These are phyloP conservation scores for Blastobotrys illinoisensis DNA, from an alignment of 1,139 yeast genomes.

Conservation along the genomic window DNA sequence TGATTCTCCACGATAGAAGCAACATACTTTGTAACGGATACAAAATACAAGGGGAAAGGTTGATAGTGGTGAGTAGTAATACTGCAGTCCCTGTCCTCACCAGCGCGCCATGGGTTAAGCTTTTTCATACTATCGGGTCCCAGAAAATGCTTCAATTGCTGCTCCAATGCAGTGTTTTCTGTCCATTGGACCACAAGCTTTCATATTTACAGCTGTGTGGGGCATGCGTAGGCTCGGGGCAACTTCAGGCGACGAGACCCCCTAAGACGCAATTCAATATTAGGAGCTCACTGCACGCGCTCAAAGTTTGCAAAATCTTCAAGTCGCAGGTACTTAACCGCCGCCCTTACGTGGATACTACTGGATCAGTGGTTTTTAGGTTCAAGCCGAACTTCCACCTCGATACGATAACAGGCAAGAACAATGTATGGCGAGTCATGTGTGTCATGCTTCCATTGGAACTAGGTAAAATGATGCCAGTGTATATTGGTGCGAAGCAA, in stretches of 20 bases:
- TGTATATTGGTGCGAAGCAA: not conserved
- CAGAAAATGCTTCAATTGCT: conserved; percentile 2
- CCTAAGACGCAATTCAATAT: not conserved
- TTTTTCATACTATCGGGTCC: conserved; percentile 1
- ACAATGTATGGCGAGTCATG: not conserved
- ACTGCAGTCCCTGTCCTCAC: not conserved
- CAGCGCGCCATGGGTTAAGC: conserved; percentile 1
- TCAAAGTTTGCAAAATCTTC: not conserved
- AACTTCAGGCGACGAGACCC: not conserved
- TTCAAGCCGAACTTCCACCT: conserved; percentile 7
- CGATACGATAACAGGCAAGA: not conserved
- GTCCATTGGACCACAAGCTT: not conserved
- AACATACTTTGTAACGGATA: not conserved
- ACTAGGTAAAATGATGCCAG: not conserved
- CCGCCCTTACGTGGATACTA: conserved; percentile 1
- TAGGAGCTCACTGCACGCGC: not conserved
- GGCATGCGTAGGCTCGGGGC: not conserved
- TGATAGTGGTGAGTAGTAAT: not conserved
- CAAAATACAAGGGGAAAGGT: not conserved
- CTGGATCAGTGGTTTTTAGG: conserved; percentile 7
- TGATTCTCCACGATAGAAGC: not conserved
- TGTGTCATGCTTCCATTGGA: conserved; percentile 3
- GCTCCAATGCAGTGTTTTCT: not conserved
- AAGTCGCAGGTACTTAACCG: conserved; percentile 1
- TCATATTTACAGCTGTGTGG: conserved; percentile 5